Evolutionary conservation across 768 basidiomycete genomes (phyloP).

Genomic region (Pisolithus orientalis): DNA sequence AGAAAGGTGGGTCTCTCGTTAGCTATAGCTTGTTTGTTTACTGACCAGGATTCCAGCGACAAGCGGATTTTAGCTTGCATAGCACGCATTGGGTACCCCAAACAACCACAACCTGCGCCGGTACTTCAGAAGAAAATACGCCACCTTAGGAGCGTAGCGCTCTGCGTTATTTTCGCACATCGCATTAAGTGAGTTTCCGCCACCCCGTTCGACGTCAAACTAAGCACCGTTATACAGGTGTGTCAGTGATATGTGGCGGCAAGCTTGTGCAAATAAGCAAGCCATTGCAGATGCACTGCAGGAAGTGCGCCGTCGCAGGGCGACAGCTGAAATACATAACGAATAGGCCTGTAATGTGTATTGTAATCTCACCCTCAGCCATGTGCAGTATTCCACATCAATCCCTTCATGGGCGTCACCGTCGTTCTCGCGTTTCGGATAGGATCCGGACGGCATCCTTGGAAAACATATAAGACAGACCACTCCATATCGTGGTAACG

Average conservation of each 20-base stretch:
- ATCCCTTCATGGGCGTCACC: constrained; percentile 18
- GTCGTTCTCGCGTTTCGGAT: constrained; percentile 29
- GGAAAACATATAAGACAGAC: constrained; percentile 73
- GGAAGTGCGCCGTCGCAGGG: constrained; percentile 57
- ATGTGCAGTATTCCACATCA: not conserved
- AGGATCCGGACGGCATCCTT: constrained; percentile 67
- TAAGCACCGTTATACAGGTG: constrained; percentile 35
- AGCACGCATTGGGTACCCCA: constrained; percentile 61
- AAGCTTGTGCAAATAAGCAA: constrained; percentile 53
- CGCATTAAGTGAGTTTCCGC: constrained; percentile 50
- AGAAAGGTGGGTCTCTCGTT: constrained; percentile 46
- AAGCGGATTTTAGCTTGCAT: constrained; percentile 69
- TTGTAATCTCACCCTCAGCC: constrained; percentile 8
- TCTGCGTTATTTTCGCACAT: constrained; percentile 57
- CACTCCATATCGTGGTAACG: constrained; percentile 88
- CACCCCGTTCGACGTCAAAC: not conserved
- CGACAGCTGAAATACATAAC: constrained; percentile 11
- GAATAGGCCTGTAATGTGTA: constrained; percentile 12
- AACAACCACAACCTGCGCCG: constrained; percentile 34
- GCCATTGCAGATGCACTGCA: constrained; percentile 61
- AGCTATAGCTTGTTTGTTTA: constrained; percentile 1
- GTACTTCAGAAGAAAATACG: constrained; percentile 34
- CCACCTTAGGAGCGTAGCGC: constrained; percentile 51
- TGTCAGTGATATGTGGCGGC: constrained; percentile 58
- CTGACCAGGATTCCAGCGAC: constrained; percentile 38